phyloP scores from a whole-genome alignment of 169 alveolate species.

The Eimeria tenella region DNA sequence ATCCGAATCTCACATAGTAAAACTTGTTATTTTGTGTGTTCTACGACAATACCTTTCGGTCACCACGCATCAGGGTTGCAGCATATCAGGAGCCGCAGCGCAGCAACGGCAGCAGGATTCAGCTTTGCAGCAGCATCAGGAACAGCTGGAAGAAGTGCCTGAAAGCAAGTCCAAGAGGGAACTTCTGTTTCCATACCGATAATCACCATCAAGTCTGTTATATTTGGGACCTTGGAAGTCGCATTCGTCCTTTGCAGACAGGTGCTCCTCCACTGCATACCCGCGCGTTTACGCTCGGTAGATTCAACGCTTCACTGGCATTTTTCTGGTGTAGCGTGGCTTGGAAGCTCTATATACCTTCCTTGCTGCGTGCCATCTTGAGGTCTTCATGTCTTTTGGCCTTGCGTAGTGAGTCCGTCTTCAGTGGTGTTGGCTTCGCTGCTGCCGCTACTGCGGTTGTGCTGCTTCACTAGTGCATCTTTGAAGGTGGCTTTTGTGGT shows the following conservation, averaged over 20 bases:
- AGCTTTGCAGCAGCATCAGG: conserved; percentile 52
- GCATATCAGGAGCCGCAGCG: conserved; percentile 57
- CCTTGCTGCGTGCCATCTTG: no score
- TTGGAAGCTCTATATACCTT: no score
- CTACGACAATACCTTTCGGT: not conserved
- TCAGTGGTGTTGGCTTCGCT: no score
- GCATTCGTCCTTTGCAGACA: not conserved
- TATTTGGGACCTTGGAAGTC: not conserved
- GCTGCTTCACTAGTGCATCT: no score
- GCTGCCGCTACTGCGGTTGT: no score
- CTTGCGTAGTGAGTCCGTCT: no score
- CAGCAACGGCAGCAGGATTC: conserved; percentile 61
- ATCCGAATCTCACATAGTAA: not conserved
- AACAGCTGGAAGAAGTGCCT: conserved; percentile 43
- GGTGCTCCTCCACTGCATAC: not conserved
- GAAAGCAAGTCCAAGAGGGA: not conserved
- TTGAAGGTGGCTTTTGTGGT: no score
- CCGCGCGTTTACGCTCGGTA: no score
- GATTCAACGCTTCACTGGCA: no score
- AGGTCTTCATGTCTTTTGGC: no score
- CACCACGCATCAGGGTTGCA: conserved; percentile 29
- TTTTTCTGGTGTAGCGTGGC: no score
- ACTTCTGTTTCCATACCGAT: not conserved
- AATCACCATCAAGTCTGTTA: not conserved
- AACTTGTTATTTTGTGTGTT: conserved; percentile 29